Evolutionary conservation across 208 protist genomes (phyloP).

Genomic region (Crithidia fasciculata): DNA sequence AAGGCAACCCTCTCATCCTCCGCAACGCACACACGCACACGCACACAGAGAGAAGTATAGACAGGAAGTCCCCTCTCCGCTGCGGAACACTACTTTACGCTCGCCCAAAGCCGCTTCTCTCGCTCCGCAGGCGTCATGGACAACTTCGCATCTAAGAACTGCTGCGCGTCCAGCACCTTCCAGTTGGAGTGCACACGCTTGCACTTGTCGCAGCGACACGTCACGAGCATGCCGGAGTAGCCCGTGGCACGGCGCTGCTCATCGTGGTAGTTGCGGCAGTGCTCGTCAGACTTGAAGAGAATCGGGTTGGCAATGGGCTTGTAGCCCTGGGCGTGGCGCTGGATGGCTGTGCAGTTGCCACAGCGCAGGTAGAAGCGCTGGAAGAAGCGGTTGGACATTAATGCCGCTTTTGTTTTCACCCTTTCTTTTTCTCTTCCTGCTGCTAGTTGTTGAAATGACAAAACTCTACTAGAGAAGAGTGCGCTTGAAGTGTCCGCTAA

Average conservation of each 20-base stretch:
- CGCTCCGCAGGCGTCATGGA: slow-evolving; percentile 56
- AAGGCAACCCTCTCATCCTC: too few species aligned
- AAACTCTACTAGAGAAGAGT: too few species aligned
- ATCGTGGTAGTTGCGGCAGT: slow-evolving; percentile 80
- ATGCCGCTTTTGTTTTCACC: slow-evolving; percentile 5
- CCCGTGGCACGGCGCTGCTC: slow-evolving; percentile 72
- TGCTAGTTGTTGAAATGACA: not conserved
- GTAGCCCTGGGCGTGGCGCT: slow-evolving; percentile 80
- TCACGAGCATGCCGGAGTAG: slow-evolving; percentile 65
- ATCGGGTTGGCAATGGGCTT: slow-evolving; percentile 86
- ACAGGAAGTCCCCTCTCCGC: too few species aligned
- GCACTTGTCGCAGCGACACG: slow-evolving; percentile 69
- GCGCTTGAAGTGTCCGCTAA: not conserved
- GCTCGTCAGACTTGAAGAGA: slow-evolving; percentile 84
- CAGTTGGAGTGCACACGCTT: slow-evolving; percentile 76
- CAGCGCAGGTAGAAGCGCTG: slow-evolving; percentile 84
- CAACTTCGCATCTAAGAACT: slow-evolving; percentile 75
- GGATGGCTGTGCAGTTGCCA: slow-evolving; percentile 65
- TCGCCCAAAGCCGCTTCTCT: slow-evolving; percentile 31
- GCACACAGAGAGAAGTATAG: too few species aligned
- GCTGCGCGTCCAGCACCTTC: slow-evolving; percentile 71
- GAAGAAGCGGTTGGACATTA: slow-evolving; percentile 82
- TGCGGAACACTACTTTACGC: not conserved
- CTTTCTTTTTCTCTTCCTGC: not conserved
- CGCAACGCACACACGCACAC: too few species aligned